Base-by-base conservation (phyloP, 495 filamentous ascomycete species). In the Aspergillus hancockii region DNA sequence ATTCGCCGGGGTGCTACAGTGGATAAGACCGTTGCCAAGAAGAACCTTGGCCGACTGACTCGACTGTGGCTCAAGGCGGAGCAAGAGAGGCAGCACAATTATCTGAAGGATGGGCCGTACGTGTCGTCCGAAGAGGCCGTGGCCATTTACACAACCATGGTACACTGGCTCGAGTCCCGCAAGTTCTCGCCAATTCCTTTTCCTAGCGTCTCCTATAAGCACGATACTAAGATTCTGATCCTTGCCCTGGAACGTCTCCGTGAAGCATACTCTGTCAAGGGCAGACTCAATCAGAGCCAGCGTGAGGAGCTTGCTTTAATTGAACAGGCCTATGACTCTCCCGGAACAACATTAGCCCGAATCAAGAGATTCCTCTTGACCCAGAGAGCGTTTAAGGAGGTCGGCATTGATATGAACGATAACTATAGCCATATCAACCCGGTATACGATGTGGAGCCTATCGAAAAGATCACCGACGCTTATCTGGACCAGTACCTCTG, bases 391-490 rank as follows among this genome's bases (percentile, higher is more conserved):
- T 99, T 99, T 79, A 99, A 99, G 77, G 95, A 99, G 73, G 95
- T 99, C 38, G 93, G 94, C 47, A 98, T 99, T 57, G 95, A 99
- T 67, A 99, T 99, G 95, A 99, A 99, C 71, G 95, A 99, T 76
- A 99, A 99, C 66, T 99, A 99, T 72, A 96, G 88, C 77, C 91
- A 90, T 32, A 99, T 98, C 79, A 99, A 98, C 66, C 95, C 95
- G 4, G 95, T 99, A 28, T 99, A 98, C 66, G 95, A 99, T 67
- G 93, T 99, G 64, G 95, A 99, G 73, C 95, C 95, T 2, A 96
- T 99, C 52, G 95, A 99, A 77, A 99, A 99, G 81, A 99, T 99
- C 64, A 99, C 94, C 47, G 95, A 99, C 79, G 95, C 95, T 5
- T 99, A 99, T 65, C 84, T 99, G 43, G 95, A 99, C 68, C 94